Evolutionary conservation across 2,329 filamentous ascomycete genomes (phyloP), one percentile per base, ranked within the genome.

Genomic region (Penicillium brasilianum): DNA sequence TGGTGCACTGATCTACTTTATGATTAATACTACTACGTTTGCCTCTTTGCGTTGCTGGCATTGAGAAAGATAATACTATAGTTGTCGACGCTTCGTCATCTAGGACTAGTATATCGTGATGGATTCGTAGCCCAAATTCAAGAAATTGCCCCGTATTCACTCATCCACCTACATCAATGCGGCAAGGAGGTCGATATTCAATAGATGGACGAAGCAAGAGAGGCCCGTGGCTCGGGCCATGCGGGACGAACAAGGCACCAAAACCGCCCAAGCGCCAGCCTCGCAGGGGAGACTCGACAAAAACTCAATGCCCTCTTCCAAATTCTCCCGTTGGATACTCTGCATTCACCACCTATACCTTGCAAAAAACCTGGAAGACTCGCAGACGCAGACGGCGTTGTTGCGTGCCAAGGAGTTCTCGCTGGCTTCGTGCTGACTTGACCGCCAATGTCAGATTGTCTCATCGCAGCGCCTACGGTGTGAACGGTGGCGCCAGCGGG

Each of bases 271-370:
- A 54, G 51, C 9, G 10, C 49, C 39, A 46, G 43, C 22, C 43
- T 28, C 43, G 22, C 22, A 11, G 34, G 34, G 32, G n/a, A 14
- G 44, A 55, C 39, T 14, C 53, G 37, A 32, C 30, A 56, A 56
- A 56, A 61, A 65, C 53, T 65, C 60, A 59, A 59, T 66, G 57
- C 28, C 18, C 39, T 11, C 36, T 52, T 28, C 25, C 3, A 28
- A 34, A 36, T 25, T 11, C 55, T 34, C 37, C 22, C 25, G 39
- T 13, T 20, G 18, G 39, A 14, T n/a, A 13, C 16, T 46, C 39
- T 46, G 22, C 43, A 25, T 16, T 7, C n/a, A 16, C 7, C 8
- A 18, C 0, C 16, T 18, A 6, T 14, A 39, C 16, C 25, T 32
- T 30, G 8, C 9, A 20, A 50, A 20, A 50, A 50, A 11, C n/a